Conservation (phyloP, 1,284 basidiomycete species). For the Coriolopsis trogii region DNA sequence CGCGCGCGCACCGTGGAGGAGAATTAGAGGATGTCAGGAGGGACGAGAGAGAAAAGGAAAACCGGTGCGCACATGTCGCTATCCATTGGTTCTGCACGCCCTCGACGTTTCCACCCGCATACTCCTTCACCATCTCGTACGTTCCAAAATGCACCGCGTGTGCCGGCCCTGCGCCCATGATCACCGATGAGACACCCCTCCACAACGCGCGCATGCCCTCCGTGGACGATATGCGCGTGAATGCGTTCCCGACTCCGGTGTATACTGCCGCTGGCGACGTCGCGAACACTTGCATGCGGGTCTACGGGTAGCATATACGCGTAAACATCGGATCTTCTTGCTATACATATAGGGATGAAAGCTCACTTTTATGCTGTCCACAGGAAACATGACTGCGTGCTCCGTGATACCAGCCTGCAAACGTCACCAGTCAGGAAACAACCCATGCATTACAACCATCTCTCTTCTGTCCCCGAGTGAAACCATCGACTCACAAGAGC, state of each 20-base stretch:
- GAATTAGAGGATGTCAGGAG: not conserved
- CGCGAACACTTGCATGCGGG: conserved; percentile 97
- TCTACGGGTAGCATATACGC: conserved; percentile 52
- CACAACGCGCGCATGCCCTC: conserved; percentile 93
- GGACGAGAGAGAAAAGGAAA: not conserved
- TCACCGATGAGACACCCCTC: conserved; percentile 97
- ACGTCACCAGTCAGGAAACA: conserved; percentile 12
- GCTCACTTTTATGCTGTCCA: conserved; percentile 96
- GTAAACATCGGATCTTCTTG: not conserved
- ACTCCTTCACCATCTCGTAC: conserved; percentile 94
- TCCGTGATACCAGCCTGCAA: conserved; percentile 95
- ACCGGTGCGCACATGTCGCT: conserved; percentile 67
- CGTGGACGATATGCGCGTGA: conserved; percentile 88
- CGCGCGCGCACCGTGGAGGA: not conserved
- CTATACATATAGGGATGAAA: not conserved
- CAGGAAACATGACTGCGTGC: conserved; percentile 98
- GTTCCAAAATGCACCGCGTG: conserved; percentile 98
- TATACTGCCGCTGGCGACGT: conserved; percentile 84
- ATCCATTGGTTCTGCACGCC: conserved; percentile 74
- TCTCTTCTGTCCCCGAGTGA: not conserved
- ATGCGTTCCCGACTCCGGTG: conserved; percentile 87
- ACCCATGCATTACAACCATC: not conserved
- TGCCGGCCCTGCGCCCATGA: conserved; percentile 96
- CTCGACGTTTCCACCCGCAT: conserved; percentile 84
- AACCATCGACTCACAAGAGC: conserved; percentile 73